Percentiles rank a stretch among this genome's conserved stretches.
These are phyloP conservation scores for Ormosia emarginata DNA, from an alignment of 306 rosid genomes.

Conservation along the genomic window DNA sequence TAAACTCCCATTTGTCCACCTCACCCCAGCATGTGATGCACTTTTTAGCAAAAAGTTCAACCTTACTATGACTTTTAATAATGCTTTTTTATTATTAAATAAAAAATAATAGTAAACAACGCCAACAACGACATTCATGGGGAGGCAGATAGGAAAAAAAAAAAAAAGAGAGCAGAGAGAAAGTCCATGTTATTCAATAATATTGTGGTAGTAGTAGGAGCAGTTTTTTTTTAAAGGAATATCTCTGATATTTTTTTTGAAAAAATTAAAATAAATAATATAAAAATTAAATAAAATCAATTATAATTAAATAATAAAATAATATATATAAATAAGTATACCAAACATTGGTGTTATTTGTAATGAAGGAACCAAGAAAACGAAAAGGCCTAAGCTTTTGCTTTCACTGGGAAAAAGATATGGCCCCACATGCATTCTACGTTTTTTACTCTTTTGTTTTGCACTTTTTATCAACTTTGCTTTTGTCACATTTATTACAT, in stretches of 20 bases:
- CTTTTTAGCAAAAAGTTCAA: constrained; percentile 20
- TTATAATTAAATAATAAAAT: too few relatives aligned
- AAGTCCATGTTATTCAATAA: not conserved
- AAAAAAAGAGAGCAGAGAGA: not conserved
- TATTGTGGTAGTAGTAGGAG: not conserved
- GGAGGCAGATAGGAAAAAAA: not conserved
- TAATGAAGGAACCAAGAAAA: constrained; percentile 27
- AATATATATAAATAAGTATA: too few relatives aligned
- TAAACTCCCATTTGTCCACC: constrained; percentile 18
- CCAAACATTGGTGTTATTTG: too few relatives aligned
- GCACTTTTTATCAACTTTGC: constrained; percentile 64
- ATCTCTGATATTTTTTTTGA: too few relatives aligned
- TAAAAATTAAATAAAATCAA: too few relatives aligned
- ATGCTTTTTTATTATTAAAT: not conserved
- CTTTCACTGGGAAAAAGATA: constrained; percentile 50
- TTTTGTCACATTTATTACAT: constrained; percentile 50
- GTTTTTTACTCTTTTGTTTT: not conserved
- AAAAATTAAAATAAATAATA: too few relatives aligned
- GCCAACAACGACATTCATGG: constrained; percentile 3
- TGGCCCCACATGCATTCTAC: constrained; percentile 55
- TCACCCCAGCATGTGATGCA: constrained; percentile 32
- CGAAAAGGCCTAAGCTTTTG: constrained; percentile 26
- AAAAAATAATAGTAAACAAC: not conserved
- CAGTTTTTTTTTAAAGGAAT: too few relatives aligned
- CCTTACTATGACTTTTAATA: constrained; percentile 2